Evolutionary conservation across 192 early-diverging fungal genomes (phyloP), one percentile per base, ranked within the genome.

Genomic region (Backusella mclennaniae): DNA sequence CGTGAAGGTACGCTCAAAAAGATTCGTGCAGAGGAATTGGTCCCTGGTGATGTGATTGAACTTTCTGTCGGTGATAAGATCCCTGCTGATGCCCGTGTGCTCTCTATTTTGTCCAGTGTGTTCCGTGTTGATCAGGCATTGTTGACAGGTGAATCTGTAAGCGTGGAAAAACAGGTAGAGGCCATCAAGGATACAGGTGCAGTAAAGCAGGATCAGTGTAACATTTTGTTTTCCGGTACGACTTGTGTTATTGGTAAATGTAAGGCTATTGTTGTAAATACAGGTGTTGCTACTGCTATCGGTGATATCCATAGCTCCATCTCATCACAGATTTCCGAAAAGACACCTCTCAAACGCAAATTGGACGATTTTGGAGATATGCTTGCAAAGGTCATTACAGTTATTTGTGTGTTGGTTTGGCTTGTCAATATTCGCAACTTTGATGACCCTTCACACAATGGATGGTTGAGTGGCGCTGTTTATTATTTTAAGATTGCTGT

Each of bases 401-500:
- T 99, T 63, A 93, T 93, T 66, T 96, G 98, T 82, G 82, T 98
- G n/a, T 88, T 99, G 19, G 98, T 99, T 63, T 99, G 97, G 97
- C 73, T 95, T 39, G 95, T 99, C 84, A 99, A 99, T 87, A 93
- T 99, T 76, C 92, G 96, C 46, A 97, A 99, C 84, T 99, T 99
- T 80, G 90, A 84, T 83, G 97, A 99, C 80, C 90, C 92, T 23
- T 82, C 91, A 46, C 93, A 94, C 84, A 89, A 93, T 76, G 95
- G 95, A 39, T 99, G 96, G 97, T 73, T 99, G 73, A 92, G 93
- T 77, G 97, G 98, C 71, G 96, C 96, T 66, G 86, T 99, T 70
- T 98, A 99, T 86, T 98, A 98, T 87, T 99, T 99, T 85, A 99
- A 98, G 86, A 99, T 98, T 59, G 98, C 97, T 31, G 97, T 99